Evolutionary conservation across 371 early-diverging fungal genomes (phyloP).

Genomic region (Circinella umbellata): DNA sequence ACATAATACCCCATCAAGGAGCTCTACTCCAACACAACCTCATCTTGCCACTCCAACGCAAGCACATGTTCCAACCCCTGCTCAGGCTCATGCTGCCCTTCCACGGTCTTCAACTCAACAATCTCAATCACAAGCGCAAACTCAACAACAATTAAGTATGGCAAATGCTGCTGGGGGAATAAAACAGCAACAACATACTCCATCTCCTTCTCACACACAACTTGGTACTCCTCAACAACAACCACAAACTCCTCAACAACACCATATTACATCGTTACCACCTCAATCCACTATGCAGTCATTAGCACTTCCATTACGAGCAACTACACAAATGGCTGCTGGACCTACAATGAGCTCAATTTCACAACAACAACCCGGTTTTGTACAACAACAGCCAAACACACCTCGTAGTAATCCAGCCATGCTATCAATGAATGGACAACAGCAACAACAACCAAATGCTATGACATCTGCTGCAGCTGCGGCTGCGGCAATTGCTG

Average conservation of each 20-base stretch:
- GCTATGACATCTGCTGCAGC: constrained; percentile 2
- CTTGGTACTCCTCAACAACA: constrained; percentile 3
- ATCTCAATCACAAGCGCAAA: constrained; percentile 21
- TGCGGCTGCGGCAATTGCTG: not conserved
- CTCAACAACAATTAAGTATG: constrained; percentile 25
- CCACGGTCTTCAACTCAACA: constrained; percentile 29
- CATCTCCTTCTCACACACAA: constrained; percentile 33
- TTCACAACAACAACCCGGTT: constrained; percentile 28
- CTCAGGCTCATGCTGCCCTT: constrained; percentile 26
- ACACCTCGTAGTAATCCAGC: constrained; percentile 17
- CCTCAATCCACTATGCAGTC: constrained; percentile 19
- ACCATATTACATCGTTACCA: constrained; percentile 26
- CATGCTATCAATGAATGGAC: constrained; percentile 14
- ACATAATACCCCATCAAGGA: constrained; percentile 12
- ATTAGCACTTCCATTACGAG: constrained; percentile 34
- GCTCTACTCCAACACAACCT: constrained; percentile 32
- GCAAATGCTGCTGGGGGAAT: constrained; percentile 9
- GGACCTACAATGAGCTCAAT: constrained; percentile 11
- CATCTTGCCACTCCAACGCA: constrained; percentile 49
- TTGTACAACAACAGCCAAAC: constrained; percentile 9
- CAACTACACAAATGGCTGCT: constrained; percentile 26
- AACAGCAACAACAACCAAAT: not conserved
- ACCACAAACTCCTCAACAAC: constrained; percentile 24
- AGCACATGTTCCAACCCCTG: constrained; percentile 40
- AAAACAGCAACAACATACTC: constrained; percentile 30